phyloP scores from a whole-genome alignment of 345 rosid genomes.

The Pugionium cornutum region DNA sequence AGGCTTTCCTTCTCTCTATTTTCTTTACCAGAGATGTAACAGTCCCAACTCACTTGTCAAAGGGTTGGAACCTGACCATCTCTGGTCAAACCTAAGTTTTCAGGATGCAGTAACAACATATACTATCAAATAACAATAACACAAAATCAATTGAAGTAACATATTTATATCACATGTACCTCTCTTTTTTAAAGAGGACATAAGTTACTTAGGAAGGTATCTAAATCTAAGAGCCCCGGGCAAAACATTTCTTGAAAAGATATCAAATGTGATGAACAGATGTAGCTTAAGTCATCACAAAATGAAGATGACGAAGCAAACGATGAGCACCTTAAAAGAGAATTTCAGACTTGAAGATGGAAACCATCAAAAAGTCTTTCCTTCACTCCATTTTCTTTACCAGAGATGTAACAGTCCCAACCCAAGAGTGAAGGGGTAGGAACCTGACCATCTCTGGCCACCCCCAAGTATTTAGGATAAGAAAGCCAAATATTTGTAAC shows the following conservation, averaged over 20 bases:
- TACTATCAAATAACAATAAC: not conserved
- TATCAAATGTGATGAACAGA: constrained; percentile 35
- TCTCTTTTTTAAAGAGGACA: too few relatives aligned
- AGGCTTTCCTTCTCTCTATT: constrained; percentile 39
- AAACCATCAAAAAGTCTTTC: constrained; percentile 46
- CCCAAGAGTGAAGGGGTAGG: constrained; percentile 34
- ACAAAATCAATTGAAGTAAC: not conserved
- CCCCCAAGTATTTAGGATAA: not conserved
- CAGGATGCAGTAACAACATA: not conserved
- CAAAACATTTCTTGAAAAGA: not conserved
- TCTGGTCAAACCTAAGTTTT: constrained; percentile 21
- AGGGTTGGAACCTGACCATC: constrained; percentile 47
- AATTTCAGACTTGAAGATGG: constrained; percentile 32
- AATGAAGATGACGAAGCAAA: constrained; percentile 35
- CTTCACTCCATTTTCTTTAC: constrained; percentile 41
- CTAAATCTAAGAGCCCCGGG: too few relatives aligned
- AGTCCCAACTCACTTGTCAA: constrained; percentile 36
- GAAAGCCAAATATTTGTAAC: not conserved
- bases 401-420: constrained; percentile 54
- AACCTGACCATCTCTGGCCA: constrained; percentile 49
- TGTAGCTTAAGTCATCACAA: constrained; percentile 37
- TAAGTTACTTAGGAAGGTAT: not conserved
- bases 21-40: constrained; percentile 57
- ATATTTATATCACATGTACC: too few relatives aligned
- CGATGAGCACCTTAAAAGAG: constrained; percentile 42